These are phyloP conservation scores for Corylus heterophylla DNA, from an alignment of 306 rosid genomes.

Conservation along the genomic window DNA sequence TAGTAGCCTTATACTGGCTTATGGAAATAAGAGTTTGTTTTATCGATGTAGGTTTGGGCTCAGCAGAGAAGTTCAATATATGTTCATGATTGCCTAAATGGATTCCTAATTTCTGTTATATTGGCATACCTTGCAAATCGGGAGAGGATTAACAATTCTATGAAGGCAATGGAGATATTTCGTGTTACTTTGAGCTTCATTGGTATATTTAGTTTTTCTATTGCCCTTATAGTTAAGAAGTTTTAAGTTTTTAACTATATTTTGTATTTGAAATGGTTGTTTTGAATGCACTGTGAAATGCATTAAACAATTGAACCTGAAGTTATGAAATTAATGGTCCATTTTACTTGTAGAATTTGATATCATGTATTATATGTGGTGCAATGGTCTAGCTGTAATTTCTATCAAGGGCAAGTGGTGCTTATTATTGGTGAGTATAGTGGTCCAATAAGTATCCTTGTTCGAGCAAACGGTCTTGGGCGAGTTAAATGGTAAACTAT, in stretches of 20 bases:
- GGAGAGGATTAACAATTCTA: constrained; percentile 55
- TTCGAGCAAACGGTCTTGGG: background rate
- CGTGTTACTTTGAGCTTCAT: constrained; percentile 66
- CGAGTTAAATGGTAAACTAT: background rate
- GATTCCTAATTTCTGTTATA: constrained; percentile 68
- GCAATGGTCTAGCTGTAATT: background rate
- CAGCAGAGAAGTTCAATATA: constrained; percentile 64
- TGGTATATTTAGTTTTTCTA: constrained; percentile 47
- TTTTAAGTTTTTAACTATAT: constrained; percentile 2
- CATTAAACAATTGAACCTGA: background rate
- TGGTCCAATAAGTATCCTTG: background rate
- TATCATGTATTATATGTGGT: background rate
- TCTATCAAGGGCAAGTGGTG: background rate
- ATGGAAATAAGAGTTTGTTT: constrained; percentile 15
- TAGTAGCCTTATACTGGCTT: constrained; percentile 8
- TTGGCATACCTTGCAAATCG: constrained; percentile 64
- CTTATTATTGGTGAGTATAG: background rate
- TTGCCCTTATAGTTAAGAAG: constrained; percentile 12
- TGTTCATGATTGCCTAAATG: constrained; percentile 78
- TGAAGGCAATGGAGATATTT: constrained; percentile 70
- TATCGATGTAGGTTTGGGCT: constrained; percentile 77
- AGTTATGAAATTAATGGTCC: background rate
- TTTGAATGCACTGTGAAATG: background rate
- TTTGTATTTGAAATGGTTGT: background rate
- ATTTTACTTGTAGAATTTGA: background rate